Percentiles rank a stretch among this genome's conserved stretches.
Evolutionary conservation across 1,139 yeast species (phyloP).

Genomic region (Meyerozyma guilliermondii): DNA sequence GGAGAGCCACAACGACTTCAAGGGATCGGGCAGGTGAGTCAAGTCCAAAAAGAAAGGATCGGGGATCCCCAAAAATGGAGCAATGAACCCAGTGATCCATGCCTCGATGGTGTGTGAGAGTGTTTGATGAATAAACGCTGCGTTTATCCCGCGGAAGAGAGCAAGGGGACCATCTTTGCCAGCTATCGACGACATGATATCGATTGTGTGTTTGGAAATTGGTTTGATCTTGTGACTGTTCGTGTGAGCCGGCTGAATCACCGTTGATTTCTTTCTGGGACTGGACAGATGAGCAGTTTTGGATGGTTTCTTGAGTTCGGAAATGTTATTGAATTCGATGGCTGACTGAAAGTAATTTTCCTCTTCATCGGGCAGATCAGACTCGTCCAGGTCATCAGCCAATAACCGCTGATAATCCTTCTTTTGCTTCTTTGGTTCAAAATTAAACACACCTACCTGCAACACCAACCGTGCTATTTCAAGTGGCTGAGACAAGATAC

Average conservation of each 20-base stretch:
- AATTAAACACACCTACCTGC: conserved; percentile 67
- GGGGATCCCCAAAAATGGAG: conserved; percentile 81
- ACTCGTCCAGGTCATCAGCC: background rate
- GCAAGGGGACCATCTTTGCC: conserved; percentile 82
- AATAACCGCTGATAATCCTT: conserved; percentile 3
- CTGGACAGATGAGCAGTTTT: background rate
- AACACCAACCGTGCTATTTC: conserved; percentile 75
- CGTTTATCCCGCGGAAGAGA: conserved; percentile 80
- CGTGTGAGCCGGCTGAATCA: too few relatives aligned
- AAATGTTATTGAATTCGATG: conserved; percentile 10
- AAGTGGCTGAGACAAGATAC: conserved; percentile 78
- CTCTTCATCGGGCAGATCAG: conserved; percentile 34
- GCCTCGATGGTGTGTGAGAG: conserved; percentile 77
- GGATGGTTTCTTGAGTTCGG: background rate
- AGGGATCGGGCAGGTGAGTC: conserved; percentile 75
- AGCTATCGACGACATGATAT: conserved; percentile 63
- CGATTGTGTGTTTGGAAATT: conserved; percentile 61
- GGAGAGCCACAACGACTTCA: conserved; percentile 60
- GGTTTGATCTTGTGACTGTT: conserved; percentile 44
- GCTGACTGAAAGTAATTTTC: conserved; percentile 49
- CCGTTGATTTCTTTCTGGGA: background rate
- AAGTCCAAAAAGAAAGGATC: conserved; percentile 86
- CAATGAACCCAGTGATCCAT: conserved; percentile 84
- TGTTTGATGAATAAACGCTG: conserved; percentile 75
- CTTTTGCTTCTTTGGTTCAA: conserved; percentile 8